A percentile compares a stretch with the other conserved stretches of the same genome.
Conservation (phyloP, 73 alveolate genomes). For the Breviolum minutum region DNA sequence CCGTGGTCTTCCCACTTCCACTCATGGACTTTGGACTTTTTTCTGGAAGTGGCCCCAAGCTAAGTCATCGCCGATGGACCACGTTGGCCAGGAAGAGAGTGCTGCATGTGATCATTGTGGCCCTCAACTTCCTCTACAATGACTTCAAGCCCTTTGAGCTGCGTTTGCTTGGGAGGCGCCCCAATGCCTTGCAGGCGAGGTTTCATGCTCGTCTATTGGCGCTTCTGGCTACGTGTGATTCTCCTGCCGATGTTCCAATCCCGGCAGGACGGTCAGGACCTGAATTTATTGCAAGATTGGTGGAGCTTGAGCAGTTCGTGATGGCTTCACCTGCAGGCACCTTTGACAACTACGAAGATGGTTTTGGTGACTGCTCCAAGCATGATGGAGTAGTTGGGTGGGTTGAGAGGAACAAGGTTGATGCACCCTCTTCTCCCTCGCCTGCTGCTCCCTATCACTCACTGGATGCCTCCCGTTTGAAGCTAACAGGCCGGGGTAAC, state of each 20-base stretch:
- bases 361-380: too few relatives aligned
- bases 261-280: constrained; percentile 6
- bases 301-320: background rate
- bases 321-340: background rate
- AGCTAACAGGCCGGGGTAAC: background rate
- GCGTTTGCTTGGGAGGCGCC: background rate
- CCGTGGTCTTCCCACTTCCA: constrained; percentile 18
- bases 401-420: background rate
- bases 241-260: background rate
- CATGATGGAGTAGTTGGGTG: background rate
- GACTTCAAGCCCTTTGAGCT: background rate
- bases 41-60: background rate
- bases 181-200: background rate
- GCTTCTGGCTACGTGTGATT: background rate
- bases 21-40: background rate
- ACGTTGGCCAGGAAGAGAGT: background rate
- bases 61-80: background rate
- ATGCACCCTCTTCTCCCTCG: background rate
- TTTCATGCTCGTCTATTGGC: background rate
- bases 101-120: background rate
- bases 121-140: background rate
- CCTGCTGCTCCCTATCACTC: background rate
- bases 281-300: background rate
- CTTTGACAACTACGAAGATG: background rate
- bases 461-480: background rate